Conservation (phyloP, 768 basidiomycete genomes). For the Tremella yokohamensis region DNA sequence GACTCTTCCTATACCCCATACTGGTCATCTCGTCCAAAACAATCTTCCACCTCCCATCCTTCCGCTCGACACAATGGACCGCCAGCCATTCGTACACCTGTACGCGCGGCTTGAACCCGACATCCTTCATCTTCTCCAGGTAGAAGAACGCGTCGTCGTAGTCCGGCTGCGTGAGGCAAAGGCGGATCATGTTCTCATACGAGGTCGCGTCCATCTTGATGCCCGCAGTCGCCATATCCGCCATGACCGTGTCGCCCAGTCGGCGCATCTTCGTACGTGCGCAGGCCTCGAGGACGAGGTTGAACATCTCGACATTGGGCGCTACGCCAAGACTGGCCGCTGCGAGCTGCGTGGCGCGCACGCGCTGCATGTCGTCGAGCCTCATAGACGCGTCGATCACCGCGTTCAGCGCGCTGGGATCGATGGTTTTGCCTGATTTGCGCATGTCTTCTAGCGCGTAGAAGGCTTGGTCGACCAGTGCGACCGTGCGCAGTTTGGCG, state of each 20-base stretch:
- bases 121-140: slow-evolving; percentile 79
- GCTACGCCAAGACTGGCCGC: slow-evolving; percentile 58
- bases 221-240: slow-evolving; percentile 60
- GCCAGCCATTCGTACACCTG: slow-evolving; percentile 63
- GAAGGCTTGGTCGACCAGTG: slow-evolving; percentile 65
- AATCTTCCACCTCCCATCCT: slow-evolving; percentile 63
- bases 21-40: slow-evolving; percentile 66
- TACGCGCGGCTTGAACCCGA: slow-evolving; percentile 56
- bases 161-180: slow-evolving; percentile 66
- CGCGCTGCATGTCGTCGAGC: slow-evolving; percentile 68
- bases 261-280: slow-evolving; percentile 60
- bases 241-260: slow-evolving; percentile 65
- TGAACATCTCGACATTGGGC: slow-evolving; percentile 66
- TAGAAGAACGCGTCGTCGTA: slow-evolving; percentile 88
- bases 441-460: slow-evolving; percentile 62
- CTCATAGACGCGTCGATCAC: slow-evolving; percentile 64
- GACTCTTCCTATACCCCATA: slow-evolving; percentile 2
- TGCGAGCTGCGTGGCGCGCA: slow-evolving; percentile 70
- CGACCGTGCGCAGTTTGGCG: slow-evolving; percentile 55
- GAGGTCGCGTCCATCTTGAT: slow-evolving; percentile 62
- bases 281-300: slow-evolving; percentile 66
- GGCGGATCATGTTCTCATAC: slow-evolving; percentile 64
- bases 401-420: slow-evolving; percentile 63
- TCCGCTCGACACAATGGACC: slow-evolving; percentile 58
- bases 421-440: slow-evolving; percentile 57